phyloP scores from a whole-genome alignment of 2,329 filamentous ascomycete genomes.

The Apiospora arundinis region DNA sequence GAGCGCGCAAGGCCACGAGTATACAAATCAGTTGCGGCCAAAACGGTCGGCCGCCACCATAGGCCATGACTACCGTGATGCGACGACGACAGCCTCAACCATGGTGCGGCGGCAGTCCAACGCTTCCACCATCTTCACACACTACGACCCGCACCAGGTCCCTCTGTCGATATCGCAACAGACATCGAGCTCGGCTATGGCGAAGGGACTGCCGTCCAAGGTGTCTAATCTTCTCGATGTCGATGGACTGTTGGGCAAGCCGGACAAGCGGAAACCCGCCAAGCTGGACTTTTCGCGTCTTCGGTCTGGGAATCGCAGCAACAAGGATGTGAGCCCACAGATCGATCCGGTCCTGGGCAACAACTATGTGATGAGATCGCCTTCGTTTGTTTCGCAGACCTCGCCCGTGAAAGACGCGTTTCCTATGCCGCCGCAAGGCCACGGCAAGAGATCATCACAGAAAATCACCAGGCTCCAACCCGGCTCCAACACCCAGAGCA shows the following conservation, averaged over 20 bases:
- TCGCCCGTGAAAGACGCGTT: slow-evolving; percentile 32
- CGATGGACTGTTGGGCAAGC: slow-evolving; percentile 42
- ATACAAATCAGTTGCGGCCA: slow-evolving; percentile 29
- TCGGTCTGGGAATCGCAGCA: slow-evolving; percentile 41
- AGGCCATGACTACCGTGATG: slow-evolving; percentile 35
- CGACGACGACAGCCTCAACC: slow-evolving; percentile 49
- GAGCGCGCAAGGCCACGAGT: slow-evolving; percentile 29
- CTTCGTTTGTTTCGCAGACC: slow-evolving; percentile 49
- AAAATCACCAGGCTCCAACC: slow-evolving; percentile 38
- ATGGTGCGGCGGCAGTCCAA: slow-evolving; percentile 57
- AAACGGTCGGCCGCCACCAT: slow-evolving; percentile 36
- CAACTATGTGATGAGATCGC: slow-evolving; percentile 48
- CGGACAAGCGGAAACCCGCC: slow-evolving; percentile 53
- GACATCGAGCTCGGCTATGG: slow-evolving; percentile 64
- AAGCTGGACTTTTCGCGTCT: slow-evolving; percentile 57
- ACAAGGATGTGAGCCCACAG: slow-evolving; percentile 41
- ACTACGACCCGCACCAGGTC: slow-evolving; percentile 63
- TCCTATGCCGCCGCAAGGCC: slow-evolving; percentile 24
- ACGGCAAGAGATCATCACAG: slow-evolving; percentile 25
- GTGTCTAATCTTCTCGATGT: slow-evolving; percentile 54
- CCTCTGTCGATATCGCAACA: slow-evolving; percentile 65
- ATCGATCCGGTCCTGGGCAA: slow-evolving; percentile 42
- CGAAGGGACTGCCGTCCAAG: slow-evolving; percentile 59
- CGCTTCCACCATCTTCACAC: slow-evolving; percentile 59
- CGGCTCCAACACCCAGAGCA: slow-evolving; percentile 32